Evolutionary conservation across 306 rosid genomes (phyloP).

Genomic region (Echinosophora koreensis): DNA sequence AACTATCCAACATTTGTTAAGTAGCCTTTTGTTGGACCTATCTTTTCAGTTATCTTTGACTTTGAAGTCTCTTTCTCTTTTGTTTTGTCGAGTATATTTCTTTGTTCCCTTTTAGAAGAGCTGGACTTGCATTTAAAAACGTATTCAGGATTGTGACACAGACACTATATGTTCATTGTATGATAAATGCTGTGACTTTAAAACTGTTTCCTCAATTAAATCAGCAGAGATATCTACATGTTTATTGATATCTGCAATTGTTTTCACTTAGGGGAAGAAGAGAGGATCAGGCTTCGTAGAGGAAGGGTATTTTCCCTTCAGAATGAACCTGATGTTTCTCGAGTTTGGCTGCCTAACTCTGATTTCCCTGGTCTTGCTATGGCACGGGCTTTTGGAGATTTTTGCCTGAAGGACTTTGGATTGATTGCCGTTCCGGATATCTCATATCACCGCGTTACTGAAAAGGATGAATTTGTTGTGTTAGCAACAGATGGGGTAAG

Average conservation of each 20-base stretch:
- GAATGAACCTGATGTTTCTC: constrained; percentile 75
- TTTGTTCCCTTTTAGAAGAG: constrained; percentile 1
- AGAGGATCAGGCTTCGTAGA: constrained; percentile 72
- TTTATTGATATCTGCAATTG: constrained; percentile 36
- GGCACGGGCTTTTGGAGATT: constrained; percentile 98
- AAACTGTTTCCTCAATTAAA: constrained; percentile 24
- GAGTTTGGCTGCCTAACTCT: constrained; percentile 91
- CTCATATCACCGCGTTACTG: constrained; percentile 64
- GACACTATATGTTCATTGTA: background rate
- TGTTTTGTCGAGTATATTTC: constrained; percentile 9
- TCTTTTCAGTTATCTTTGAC: background rate
- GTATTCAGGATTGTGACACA: constrained; percentile 16
- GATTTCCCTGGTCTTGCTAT: constrained; percentile 96
- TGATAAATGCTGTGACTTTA: background rate
- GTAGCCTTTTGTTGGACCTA: background rate
- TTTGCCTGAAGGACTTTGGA: constrained; percentile 87
- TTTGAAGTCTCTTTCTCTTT: background rate
- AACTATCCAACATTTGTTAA: background rate
- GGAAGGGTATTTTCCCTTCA: constrained; percentile 90
- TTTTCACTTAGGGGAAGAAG: constrained; percentile 72
- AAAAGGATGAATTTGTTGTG: constrained; percentile 89
- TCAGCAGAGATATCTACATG: background rate
- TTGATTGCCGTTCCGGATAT: constrained; percentile 86
- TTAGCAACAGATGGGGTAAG: constrained; percentile 98
- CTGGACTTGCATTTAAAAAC: background rate